phyloP scores from a whole-genome alignment of 73 alveolate genomes.

The Loxodes magnus region DNA sequence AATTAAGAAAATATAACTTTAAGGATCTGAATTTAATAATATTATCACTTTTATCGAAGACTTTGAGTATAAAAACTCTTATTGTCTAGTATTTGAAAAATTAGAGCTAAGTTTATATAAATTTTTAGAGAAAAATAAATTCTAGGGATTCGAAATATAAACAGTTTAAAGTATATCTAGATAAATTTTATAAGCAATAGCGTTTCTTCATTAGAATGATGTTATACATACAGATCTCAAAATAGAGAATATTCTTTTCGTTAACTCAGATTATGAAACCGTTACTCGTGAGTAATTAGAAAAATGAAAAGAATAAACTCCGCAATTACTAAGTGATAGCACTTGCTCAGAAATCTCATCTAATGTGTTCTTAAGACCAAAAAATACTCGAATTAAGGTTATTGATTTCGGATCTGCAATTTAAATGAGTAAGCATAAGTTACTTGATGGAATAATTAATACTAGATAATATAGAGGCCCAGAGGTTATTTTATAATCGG shows the following conservation, averaged over 20 bases:
- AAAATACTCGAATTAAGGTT: constrained; percentile 36
- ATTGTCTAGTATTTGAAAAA: constrained; percentile 58
- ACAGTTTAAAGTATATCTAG: constrained; percentile 48
- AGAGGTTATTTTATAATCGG: constrained; percentile 59
- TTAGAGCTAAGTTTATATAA: constrained; percentile 66
- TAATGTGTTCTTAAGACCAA: constrained; percentile 17
- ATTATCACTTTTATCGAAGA: too few relatives aligned
- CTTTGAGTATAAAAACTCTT: background rate
- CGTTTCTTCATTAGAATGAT: constrained; percentile 41
- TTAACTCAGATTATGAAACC: constrained; percentile 15
- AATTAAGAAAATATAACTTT: too few relatives aligned
- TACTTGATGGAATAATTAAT: constrained; percentile 45
- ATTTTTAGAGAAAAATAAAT: constrained; percentile 53
- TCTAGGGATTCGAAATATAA: constrained; percentile 52
- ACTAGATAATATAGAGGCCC: constrained; percentile 84
- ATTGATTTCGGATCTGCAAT: constrained; percentile 82
- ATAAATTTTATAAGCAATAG: constrained; percentile 49
- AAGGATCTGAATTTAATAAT: too few relatives aligned
- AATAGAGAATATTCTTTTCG: constrained; percentile 72
- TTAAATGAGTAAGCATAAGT: constrained; percentile 27
- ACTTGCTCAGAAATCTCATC: background rate
- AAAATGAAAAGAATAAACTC: background rate
- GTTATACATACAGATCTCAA: constrained; percentile 81
- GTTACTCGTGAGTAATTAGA: constrained; percentile 1
- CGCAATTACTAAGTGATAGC: background rate